Base-by-base conservation (phyloP, 495 filamentous ascomycete species). In the Aspergillus olivimuriae region DNA sequence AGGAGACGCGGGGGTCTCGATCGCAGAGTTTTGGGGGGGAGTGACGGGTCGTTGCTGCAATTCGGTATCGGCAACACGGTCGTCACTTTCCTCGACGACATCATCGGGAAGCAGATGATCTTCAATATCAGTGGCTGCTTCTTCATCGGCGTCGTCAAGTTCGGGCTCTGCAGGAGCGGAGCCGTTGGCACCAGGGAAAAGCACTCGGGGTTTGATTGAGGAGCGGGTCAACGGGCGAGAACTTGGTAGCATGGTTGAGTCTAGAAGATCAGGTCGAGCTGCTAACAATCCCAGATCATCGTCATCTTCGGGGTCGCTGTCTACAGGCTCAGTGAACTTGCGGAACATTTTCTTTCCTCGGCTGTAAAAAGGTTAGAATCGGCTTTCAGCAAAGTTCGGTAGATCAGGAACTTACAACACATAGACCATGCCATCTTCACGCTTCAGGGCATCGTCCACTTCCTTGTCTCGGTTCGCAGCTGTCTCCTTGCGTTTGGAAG, bases 331-430 rank as follows among this genome's bases (percentile, higher is more conserved):
- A 16, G 65, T 51, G 48, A 75, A 73, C 41, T 62, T 65, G 40
- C 66, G 80, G 72, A 89, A 94, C 35, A 87, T 71, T 59, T 85
- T 89, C 74, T 88, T 90, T 55, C 92, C 92, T 50, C 92, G 92
- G 64, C 91, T 96, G 57, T 3, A 11, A 46, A 45, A 22, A 30
- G 34, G 48, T 68, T 59, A 71, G 64, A 33, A n/a, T n/a, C n/a
- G n/a, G n/a, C n/a, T n/a, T n/a, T n/a, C n/a, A n/a, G n/a, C n/a
- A n/a, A n/a, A n/a, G n/a, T n/a, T n/a, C n/a, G n/a, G n/a, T n/a
- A n/a, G n/a, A n/a, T n/a, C n/a, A 21, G 26, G 39, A 46, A 83
- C 89, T 80, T 76, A 95, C 90, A 95, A 94, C 4, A 84, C 76
- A 53, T 83, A 90, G 43, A 89, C 65, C 65, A 94, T 81, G 42